Conservation (phyloP, 805 yeast species). For the Candida dajiaensis region DNA sequence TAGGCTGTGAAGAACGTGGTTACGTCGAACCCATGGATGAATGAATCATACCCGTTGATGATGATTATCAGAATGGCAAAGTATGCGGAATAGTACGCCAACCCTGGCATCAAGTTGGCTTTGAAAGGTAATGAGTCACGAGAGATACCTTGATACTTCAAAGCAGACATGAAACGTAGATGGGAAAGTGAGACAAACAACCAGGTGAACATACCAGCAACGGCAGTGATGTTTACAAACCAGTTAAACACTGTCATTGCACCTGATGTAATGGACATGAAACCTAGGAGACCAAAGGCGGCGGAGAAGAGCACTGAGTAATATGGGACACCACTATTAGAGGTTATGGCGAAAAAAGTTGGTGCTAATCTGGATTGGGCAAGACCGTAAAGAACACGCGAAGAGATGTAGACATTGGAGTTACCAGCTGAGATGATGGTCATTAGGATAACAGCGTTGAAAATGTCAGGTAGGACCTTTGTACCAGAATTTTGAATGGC, state of each 20-base stretch:
- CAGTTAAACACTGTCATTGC: constrained; percentile 61
- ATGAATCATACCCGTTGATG: constrained; percentile 67
- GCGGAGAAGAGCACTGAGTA: constrained; percentile 52
- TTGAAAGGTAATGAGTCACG: constrained; percentile 70
- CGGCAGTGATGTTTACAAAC: constrained; percentile 71
- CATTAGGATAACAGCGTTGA: constrained; percentile 62
- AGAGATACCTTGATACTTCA: constrained; percentile 56
- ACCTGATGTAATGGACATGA: constrained; percentile 45
- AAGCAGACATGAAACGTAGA: constrained; percentile 62
- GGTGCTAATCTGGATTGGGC: constrained; percentile 59
- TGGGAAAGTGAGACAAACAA: constrained; percentile 58
- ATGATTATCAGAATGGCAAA: constrained; percentile 52
- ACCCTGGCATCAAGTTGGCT: constrained; percentile 63
- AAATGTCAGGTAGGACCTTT: constrained; percentile 56
- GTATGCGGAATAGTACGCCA: constrained; percentile 57
- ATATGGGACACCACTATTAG: constrained; percentile 56
- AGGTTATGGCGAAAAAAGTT: constrained; percentile 40
- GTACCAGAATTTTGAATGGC: constrained; percentile 69
- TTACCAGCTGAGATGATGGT: constrained; percentile 78
- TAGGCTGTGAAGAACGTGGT: constrained; percentile 64
- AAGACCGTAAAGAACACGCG: constrained; percentile 61
- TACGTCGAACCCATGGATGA: constrained; percentile 46
- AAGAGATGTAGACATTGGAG: constrained; percentile 67
- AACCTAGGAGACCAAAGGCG: constrained; percentile 58
- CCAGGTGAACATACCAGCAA: constrained; percentile 74